These are phyloP conservation scores for Venturia aucupariae DNA, from an alignment of 2,329 filamentous ascomycete species.

Conservation along the genomic window DNA sequence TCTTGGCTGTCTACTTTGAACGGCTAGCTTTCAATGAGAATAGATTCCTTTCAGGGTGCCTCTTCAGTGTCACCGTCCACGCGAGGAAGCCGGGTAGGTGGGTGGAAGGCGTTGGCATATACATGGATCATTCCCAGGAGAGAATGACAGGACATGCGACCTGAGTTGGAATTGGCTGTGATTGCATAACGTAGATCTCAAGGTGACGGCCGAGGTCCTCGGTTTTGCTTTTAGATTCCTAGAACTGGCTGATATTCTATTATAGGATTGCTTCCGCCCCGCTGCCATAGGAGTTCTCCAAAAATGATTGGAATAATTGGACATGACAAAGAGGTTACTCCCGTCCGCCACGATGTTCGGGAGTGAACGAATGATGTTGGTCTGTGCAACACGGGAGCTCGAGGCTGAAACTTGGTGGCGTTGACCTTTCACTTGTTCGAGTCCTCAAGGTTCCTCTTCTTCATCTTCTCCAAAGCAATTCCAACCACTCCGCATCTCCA, in stretches of 20 bases:
- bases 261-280: no score
- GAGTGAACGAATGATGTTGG: no score
- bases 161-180: not conserved
- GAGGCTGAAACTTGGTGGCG: not conserved
- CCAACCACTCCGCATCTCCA: not conserved
- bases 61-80: not conserved
- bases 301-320: no score
- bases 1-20: not conserved
- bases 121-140: not conserved
- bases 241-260: no score
- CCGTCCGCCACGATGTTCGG: no score
- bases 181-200: not conserved
- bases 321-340: no score
- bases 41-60: not conserved
- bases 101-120: not conserved
- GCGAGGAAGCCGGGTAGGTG: not conserved
- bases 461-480: not conserved
- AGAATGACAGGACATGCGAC: not conserved
- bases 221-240: no score
- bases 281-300: no score
- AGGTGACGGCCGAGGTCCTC: no score
- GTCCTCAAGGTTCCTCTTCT: not conserved
- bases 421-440: no score
- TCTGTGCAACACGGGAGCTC: not conserved
- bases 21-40: not conserved